Evolutionary conservation across 352 stramenopile species (phyloP).

Genomic region (Hyphochytrium catenoides): DNA sequence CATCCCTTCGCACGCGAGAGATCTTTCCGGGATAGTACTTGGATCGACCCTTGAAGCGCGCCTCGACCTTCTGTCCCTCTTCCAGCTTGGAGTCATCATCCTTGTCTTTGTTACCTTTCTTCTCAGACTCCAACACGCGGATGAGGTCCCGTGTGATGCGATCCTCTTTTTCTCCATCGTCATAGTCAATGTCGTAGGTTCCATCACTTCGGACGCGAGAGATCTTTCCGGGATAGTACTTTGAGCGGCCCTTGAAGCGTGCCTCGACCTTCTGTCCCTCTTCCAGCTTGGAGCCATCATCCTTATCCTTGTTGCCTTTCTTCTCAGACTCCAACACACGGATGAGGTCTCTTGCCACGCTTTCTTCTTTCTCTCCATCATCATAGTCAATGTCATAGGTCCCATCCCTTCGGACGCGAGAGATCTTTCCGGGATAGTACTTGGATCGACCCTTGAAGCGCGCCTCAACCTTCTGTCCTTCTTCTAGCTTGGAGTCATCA

Average conservation of each 20-base stretch:
- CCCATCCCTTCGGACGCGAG: conserved; percentile 17
- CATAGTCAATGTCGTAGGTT: conserved; percentile 33
- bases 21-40: conserved; percentile 25
- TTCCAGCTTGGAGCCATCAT: conserved; percentile 6
- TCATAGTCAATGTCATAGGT: conserved; percentile 37
- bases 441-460: conserved; percentile 19
- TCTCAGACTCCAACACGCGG: conserved; percentile 9
- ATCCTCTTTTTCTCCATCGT: conserved; percentile 28
- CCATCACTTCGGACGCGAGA: conserved; percentile 20
- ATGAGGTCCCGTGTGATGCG: conserved; percentile 22
- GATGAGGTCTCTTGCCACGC: conserved; percentile 12
- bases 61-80: conserved; percentile 27
- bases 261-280: conserved; percentile 6
- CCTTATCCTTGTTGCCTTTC: conserved; percentile 5
- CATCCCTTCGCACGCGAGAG: conserved; percentile 18
- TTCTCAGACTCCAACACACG: conserved; percentile 8
- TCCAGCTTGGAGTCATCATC: conserved; percentile 9
- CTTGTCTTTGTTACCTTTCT: conserved; percentile 14
- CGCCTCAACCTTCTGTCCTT: conserved; percentile 29
- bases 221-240: conserved; percentile 19
- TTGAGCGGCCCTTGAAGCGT: conserved; percentile 4
- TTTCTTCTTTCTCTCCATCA: conserved; percentile 25
- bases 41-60: conserved; percentile 18
- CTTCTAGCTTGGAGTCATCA: conserved; percentile 9
- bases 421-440: conserved; percentile 24